Percentiles rank a stretch among this genome's conserved stretches.
These are phyloP conservation scores for Pythium guiyangense DNA, from an alignment of 352 stramenopile genomes.

Conservation along the genomic window DNA sequence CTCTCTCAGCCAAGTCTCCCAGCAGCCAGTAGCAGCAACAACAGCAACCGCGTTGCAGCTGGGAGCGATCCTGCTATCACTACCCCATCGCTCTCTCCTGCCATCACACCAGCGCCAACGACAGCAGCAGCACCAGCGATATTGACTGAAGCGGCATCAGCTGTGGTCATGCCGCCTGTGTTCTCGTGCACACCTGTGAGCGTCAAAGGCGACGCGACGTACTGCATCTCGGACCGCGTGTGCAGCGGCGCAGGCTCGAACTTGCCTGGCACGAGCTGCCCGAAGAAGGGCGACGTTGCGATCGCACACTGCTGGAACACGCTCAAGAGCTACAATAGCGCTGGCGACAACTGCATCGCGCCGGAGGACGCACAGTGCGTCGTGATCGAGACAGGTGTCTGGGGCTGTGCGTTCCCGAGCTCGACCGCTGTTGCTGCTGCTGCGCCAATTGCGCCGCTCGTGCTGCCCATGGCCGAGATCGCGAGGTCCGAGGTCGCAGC, in stretches of 20 bases:
- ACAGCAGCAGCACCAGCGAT: not conserved
- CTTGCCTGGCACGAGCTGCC: conserved; percentile 23
- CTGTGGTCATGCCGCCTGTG: not conserved
- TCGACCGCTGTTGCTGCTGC: too few relatives aligned
- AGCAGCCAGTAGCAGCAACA: not conserved
- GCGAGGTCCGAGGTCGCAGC: not conserved
- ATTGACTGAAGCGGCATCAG: not conserved
- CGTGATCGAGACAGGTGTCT: conserved; percentile 15
- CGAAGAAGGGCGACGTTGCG: conserved; percentile 24
- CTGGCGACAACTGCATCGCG: conserved; percentile 22
- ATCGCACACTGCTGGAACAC: conserved; percentile 23
- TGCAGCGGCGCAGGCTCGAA: conserved; percentile 18
- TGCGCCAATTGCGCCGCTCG: too few relatives aligned
- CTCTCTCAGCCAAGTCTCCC: not conserved
- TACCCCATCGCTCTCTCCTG: too few relatives aligned
- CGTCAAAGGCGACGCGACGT: conserved; percentile 36
- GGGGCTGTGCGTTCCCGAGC: conserved; percentile 32
- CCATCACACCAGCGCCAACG: not conserved
- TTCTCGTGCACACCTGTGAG: conserved; percentile 25
- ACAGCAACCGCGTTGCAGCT: not conserved
- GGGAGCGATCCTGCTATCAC: not conserved
- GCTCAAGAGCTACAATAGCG: conserved; percentile 21
- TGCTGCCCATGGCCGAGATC: not conserved
- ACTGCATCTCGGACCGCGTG: conserved; percentile 36
- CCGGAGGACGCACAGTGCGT: conserved; percentile 36